These are phyloP conservation scores for Nicotiana sylvestris DNA, from an alignment of 257 asterid genomes.

Conservation along the genomic window DNA sequence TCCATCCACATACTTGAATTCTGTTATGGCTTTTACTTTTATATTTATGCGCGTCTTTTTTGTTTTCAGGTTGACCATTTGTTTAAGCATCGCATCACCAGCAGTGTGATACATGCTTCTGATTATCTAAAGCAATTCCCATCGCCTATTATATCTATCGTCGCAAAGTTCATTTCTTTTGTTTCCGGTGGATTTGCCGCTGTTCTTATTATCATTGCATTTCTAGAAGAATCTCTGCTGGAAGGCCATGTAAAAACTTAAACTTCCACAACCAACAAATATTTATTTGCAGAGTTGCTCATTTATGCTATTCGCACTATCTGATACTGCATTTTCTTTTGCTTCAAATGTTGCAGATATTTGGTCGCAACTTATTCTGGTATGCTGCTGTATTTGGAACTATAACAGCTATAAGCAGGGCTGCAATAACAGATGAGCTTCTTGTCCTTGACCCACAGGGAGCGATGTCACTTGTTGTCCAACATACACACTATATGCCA, in stretches of 20 bases:
- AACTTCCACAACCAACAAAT: neutral
- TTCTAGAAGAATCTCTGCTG: constrained; percentile 91
- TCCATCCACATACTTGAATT: neutral
- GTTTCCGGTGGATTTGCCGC: constrained; percentile 99
- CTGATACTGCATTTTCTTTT: constrained; percentile 7
- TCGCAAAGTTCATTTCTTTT: constrained; percentile 92
- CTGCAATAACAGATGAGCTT: constrained; percentile 73
- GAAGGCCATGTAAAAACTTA: constrained; percentile 86
- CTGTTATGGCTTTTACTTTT: neutral
- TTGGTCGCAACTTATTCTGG: constrained; percentile 95
- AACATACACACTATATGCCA: constrained; percentile 92
- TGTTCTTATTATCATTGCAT: constrained; percentile 87
- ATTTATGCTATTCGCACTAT: neutral
- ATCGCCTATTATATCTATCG: constrained; percentile 71
- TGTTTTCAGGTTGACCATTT: constrained; percentile 81
- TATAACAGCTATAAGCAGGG: constrained; percentile 93
- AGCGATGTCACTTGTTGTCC: constrained; percentile 74
- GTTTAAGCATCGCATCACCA: constrained; percentile 87
- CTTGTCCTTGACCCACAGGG: constrained; percentile 87
- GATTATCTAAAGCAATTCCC: constrained; percentile 91
- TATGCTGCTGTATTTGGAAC: constrained; percentile 98
- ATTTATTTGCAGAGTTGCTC: neutral
- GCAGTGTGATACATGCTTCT: constrained; percentile 76
- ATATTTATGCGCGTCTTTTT: constrained; percentile 5
- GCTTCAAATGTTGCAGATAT: constrained; percentile 55